These are phyloP conservation scores for Coemansia sp. DNA, from an alignment of 192 early-diverging fungal genomes.

Conservation along the genomic window DNA sequence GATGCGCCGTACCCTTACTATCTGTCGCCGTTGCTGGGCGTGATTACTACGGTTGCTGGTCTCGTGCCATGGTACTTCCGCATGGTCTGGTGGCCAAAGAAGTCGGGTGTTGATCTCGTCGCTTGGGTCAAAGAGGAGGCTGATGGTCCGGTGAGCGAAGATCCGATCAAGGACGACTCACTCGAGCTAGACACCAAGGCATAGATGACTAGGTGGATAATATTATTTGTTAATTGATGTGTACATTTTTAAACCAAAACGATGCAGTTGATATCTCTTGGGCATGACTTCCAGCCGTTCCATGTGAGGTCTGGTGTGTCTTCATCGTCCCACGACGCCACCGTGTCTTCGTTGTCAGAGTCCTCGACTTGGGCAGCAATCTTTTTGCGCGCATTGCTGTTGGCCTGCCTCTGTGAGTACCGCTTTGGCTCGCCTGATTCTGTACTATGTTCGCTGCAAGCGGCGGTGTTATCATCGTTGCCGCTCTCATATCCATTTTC, in stretches of 20 bases:
- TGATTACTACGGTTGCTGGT: constrained; percentile 46
- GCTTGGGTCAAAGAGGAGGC: constrained; percentile 42
- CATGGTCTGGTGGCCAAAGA: constrained; percentile 53
- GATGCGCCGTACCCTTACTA: constrained; percentile 56
- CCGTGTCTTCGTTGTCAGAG: background rate
- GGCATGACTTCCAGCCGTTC: constrained; percentile 31
- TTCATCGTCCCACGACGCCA: constrained; percentile 13
- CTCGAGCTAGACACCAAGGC: background rate
- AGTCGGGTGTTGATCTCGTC: constrained; percentile 25
- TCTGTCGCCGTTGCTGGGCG: constrained; percentile 55
- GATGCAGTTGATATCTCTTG: constrained; percentile 31
- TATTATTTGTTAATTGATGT: background rate
- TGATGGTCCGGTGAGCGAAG: background rate
- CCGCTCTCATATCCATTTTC: constrained; percentile 8
- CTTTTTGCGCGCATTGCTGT: constrained; percentile 14
- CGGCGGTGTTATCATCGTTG: background rate
- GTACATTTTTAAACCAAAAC: constrained; percentile 30
- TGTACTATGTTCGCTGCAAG: constrained; percentile 1
- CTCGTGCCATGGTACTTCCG: constrained; percentile 58
- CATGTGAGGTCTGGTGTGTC: constrained; percentile 1
- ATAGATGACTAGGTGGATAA: background rate
- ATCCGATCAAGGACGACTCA: constrained; percentile 3
- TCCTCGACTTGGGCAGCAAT: constrained; percentile 16
- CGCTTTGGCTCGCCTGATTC: background rate
- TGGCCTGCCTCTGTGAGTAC: constrained; percentile 16